These are phyloP conservation scores for Tulasnella sp. DNA, from an alignment of 768 basidiomycete genomes.

Conservation along the genomic window DNA sequence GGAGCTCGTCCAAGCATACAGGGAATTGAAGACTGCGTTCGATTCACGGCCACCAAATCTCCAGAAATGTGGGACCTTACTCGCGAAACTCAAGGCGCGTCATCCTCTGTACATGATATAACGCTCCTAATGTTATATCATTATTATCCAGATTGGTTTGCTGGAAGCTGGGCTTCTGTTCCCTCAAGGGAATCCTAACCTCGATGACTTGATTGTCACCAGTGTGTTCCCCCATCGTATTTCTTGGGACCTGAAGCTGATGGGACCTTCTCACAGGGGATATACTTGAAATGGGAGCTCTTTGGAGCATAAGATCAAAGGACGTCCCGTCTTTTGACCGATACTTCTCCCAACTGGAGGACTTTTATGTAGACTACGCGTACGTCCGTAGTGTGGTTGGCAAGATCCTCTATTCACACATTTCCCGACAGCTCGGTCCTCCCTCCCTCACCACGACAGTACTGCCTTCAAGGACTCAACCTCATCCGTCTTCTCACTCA, in stretches of 20 bases:
- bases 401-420: not conserved
- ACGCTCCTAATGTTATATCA: not conserved
- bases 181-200: slow-evolving; percentile 50
- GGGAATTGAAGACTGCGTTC: slow-evolving; percentile 56
- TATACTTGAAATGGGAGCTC: slow-evolving; percentile 89
- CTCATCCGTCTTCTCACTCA: slow-evolving; percentile 90
- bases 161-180: slow-evolving; percentile 65
- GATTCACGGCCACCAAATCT: slow-evolving; percentile 52
- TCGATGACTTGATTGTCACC: slow-evolving; percentile 57
- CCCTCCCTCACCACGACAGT: slow-evolving; percentile 75
- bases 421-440: slow-evolving; percentile 43
- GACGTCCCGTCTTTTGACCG: slow-evolving; percentile 90
- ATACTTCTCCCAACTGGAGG: slow-evolving; percentile 83
- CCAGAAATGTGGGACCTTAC: slow-evolving; percentile 46
- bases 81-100: slow-evolving; percentile 64
- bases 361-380: slow-evolving; percentile 82
- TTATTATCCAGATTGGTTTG: slow-evolving; percentile 46
- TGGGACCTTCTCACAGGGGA: slow-evolving; percentile 46
- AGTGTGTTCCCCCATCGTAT: slow-evolving; percentile 36
- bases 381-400: slow-evolving; percentile 20
- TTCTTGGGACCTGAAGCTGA: not conserved
- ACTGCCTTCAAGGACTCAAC: slow-evolving; percentile 79
- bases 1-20: slow-evolving; percentile 49
- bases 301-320: slow-evolving; percentile 79
- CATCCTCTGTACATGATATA: not conserved